Conservation (phyloP, 1,139 yeast species). For the Nadsonia starkeyi-henricii region DNA sequence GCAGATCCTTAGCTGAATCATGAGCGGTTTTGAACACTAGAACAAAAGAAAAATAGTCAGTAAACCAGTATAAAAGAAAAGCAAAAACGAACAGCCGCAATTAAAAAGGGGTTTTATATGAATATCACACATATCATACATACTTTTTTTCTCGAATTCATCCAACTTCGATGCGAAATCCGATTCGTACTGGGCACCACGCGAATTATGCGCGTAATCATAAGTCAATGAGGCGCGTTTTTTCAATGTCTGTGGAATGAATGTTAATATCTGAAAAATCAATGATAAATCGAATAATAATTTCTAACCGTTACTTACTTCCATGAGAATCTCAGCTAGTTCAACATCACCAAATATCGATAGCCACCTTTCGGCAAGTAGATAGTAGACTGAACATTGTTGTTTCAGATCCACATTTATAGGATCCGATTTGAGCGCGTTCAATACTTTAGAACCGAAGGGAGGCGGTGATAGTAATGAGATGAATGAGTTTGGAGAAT, state of each 20-base stretch:
- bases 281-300: conserved; percentile 1
- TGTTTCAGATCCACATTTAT: conserved; percentile 52
- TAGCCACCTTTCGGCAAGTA: conserved; percentile 63
- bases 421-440: conserved; percentile 73
- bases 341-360: conserved; percentile 52
- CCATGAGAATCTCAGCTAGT: conserved; percentile 37
- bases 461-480: conserved; percentile 58
- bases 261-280: not conserved
- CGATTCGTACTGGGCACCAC: conserved; percentile 23
- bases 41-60: not conserved
- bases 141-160: conserved; percentile 48
- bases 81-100: too few species aligned
- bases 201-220: conserved; percentile 51
- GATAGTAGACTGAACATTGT: conserved; percentile 52
- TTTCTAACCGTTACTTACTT: conserved; percentile 12
- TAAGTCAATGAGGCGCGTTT: conserved; percentile 57
- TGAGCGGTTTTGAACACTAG: conserved; percentile 42
- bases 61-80: not conserved
- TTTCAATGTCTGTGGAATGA: conserved; percentile 32
- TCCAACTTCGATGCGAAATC: conserved; percentile 55
- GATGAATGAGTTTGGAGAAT: conserved; percentile 42
- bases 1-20: conserved; percentile 47
- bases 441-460: conserved; percentile 47
- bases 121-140: conserved; percentile 8
- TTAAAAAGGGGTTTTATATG: too few species aligned